These are phyloP conservation scores for Suhomyces bokatorum DNA, from an alignment of 1,139 yeast species.

Conservation along the genomic window DNA sequence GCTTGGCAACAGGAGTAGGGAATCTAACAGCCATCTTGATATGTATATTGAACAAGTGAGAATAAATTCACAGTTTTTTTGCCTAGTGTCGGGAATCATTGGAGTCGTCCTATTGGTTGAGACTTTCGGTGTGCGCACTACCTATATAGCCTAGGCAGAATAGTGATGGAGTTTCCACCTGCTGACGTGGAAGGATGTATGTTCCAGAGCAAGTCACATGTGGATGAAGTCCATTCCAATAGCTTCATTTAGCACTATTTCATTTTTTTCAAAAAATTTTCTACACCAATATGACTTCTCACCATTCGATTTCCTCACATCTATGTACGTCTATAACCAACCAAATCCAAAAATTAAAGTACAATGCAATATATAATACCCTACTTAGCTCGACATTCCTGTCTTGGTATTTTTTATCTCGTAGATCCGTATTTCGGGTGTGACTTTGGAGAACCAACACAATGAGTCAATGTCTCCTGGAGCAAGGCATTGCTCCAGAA, in stretches of 20 bases:
- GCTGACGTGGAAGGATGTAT: too few relatives aligned
- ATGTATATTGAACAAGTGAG: constrained; percentile 4
- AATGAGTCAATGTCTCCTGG: constrained; percentile 23
- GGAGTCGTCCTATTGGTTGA: constrained; percentile 12
- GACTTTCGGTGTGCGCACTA: constrained; percentile 7
- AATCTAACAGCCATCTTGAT: constrained; percentile 28
- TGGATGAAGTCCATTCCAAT: too few relatives aligned
- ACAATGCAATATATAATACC: not conserved
- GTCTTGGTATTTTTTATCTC: constrained; percentile 15
- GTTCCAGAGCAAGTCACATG: too few relatives aligned
- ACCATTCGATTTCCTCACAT: too few relatives aligned
- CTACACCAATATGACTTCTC: too few relatives aligned
- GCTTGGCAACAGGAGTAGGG: constrained; percentile 49
- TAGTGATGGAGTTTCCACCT: too few relatives aligned
- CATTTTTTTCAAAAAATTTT: too few relatives aligned
- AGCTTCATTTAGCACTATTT: too few relatives aligned
- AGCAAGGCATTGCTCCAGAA: constrained; percentile 17
- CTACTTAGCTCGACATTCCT: not conserved
- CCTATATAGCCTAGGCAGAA: not conserved
- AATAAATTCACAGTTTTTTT: constrained; percentile 8
- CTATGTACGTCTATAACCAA: too few relatives aligned
- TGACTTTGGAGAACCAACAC: constrained; percentile 33
- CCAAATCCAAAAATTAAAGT: too few relatives aligned
- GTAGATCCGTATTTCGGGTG: constrained; percentile 49
- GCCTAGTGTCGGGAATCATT: constrained; percentile 11